Evolutionary conservation across 2,329 filamentous ascomycete genomes (phyloP), one percentile per base, ranked within the genome.

Genomic region (Aspergillus sp.): DNA sequence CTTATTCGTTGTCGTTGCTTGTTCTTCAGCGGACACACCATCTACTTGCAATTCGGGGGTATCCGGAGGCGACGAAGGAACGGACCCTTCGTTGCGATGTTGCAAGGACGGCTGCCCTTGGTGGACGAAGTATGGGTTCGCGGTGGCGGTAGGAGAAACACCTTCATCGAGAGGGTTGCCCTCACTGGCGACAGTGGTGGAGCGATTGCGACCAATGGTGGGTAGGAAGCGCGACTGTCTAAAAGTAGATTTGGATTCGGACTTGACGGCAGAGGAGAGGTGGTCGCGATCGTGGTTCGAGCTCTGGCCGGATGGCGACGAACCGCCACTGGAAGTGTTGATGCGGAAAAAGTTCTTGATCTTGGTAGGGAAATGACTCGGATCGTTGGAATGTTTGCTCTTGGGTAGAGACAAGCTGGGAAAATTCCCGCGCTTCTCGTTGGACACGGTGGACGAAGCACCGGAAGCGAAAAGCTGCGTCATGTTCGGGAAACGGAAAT

Each of bases 61-160:
- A 66, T 95, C 90, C 41, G 91, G 89, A 25, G 93, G 91, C 52
- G 90, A 95, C 10, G 90, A 89, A 12, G 93, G 90, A 32, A 95
- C 87, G 55, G 90, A 96, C 62, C 85, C 88, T 58, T 93, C 89
- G 68, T 97, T 95, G 74, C 94, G 90, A 73, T 98, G 93, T 64
- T 91, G 85, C 60, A 97, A 76, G 55, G 88, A 88, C 3, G 93
- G 93, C 60, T 90, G 90, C 49, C 93, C 93, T 72, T 98, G 93
- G 67, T 97, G 93, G 57, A 84, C 87, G 69, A 97, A 98, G 72
- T 98, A 98, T 15, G 93, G 93, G 67, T 98, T 98, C 55, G 90
- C 91, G 64, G 91, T 84, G 45, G 90, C 91, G 4, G 90, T 97
- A 22, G 93, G 93, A 63, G 90, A 95, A 62, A 95, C 78, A 52